phyloP scores from a whole-genome alignment of 495 filamentous ascomycete species.

The Hypoxylon fragiforme region DNA sequence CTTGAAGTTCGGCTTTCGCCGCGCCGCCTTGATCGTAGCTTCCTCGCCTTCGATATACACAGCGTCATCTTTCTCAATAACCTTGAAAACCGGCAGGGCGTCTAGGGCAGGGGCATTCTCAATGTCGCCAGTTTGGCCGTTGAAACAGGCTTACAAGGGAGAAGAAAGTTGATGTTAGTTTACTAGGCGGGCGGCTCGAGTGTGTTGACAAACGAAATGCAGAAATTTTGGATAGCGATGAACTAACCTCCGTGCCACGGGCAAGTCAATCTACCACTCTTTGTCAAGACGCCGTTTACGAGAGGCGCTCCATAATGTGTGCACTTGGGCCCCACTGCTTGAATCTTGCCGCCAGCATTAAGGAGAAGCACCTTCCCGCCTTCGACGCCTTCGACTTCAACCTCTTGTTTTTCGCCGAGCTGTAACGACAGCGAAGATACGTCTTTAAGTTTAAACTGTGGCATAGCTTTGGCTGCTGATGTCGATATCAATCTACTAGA shows the following conservation, averaged over 20 bases:
- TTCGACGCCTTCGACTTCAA: constrained; percentile 84
- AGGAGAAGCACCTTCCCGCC: constrained; percentile 84
- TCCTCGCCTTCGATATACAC: constrained; percentile 86
- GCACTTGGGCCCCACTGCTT: constrained; percentile 83
- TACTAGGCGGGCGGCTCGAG: neutral
- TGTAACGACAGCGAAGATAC: constrained; percentile 71
- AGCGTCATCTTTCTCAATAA: constrained; percentile 74
- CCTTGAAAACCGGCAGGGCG: constrained; percentile 74
- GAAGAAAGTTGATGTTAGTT: constrained; percentile 14
- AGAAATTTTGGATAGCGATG: neutral
- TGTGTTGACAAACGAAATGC: neutral
- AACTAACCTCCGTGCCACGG: constrained; percentile 89
- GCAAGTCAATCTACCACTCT: constrained; percentile 83
- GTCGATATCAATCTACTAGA: constrained; percentile 18
- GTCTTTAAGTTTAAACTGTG: constrained; percentile 85
- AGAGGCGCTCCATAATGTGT: constrained; percentile 93
- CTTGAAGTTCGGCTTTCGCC: constrained; percentile 71
- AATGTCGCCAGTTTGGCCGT: constrained; percentile 83
- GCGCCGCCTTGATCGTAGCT: constrained; percentile 72
- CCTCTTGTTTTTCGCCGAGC: constrained; percentile 82
- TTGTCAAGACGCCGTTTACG: constrained; percentile 77
- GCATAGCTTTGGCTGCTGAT: constrained; percentile 46
- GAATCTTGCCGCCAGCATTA: constrained; percentile 69
- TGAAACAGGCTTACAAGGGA: constrained; percentile 76
- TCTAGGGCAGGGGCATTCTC: constrained; percentile 93